Evolutionary conservation across 805 yeast species (phyloP).

Genomic region (Jamesozyma hellenica): DNA sequence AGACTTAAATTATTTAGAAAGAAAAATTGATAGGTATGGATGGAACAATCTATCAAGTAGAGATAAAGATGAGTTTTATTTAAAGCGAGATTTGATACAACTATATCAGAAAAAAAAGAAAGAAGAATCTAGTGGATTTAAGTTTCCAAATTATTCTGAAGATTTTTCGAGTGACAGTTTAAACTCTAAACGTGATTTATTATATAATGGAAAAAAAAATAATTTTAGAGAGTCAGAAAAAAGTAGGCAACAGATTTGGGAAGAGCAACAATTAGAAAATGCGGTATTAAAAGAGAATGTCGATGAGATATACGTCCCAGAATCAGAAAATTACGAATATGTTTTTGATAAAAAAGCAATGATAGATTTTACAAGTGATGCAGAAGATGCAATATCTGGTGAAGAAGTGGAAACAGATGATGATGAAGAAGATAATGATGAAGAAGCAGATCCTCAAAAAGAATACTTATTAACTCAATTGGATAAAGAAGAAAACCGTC

Average conservation of each 20-base stretch:
- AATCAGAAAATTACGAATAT: conserved; percentile 48
- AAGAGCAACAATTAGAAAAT: conserved; percentile 25
- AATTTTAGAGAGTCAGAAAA: conserved; percentile 5
- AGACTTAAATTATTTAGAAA: conserved; percentile 42
- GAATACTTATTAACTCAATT: conserved; percentile 11
- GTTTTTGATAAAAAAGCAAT: conserved; percentile 63
- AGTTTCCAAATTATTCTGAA: conserved; percentile 49
- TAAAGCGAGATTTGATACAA: conserved; percentile 41
- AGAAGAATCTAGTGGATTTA: conserved; percentile 33
- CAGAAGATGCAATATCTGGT: conserved; percentile 23
- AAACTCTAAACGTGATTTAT: background rate
- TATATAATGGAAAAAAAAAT: background rate
- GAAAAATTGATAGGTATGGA: conserved; percentile 41
- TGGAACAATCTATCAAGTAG: conserved; percentile 40
- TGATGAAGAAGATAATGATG: conserved; percentile 15
- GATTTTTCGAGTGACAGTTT: conserved; percentile 26
- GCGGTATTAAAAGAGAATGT: conserved; percentile 15
- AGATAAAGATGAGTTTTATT: conserved; percentile 43
- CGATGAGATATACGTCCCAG: conserved; percentile 22
- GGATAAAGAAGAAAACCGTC: conserved; percentile 22
- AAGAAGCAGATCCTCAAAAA: conserved; percentile 24
- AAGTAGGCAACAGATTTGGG: conserved; percentile 29
- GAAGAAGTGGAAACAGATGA: conserved; percentile 28
- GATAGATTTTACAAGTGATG: conserved; percentile 44
- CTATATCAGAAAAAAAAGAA: conserved; percentile 35